A percentile compares a stretch with the other conserved stretches of the same genome.
phyloP scores from a whole-genome alignment of 805 yeast genomes.

The Metschnikowia picachoensis region DNA sequence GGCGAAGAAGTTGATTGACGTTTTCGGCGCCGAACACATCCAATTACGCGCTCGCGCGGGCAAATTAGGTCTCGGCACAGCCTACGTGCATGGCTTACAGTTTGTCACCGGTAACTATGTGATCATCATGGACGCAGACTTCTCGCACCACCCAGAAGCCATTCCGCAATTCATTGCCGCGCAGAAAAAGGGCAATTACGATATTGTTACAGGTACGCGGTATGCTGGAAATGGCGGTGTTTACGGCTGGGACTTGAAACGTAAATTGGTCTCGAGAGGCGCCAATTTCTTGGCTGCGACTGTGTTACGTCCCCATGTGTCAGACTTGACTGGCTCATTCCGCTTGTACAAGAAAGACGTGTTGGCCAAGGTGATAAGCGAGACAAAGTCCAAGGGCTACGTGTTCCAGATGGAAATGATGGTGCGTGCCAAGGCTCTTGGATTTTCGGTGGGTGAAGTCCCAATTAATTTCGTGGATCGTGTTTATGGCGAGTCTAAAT shows the following conservation, averaged over 20 bases:
- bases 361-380: constrained; percentile 60
- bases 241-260: constrained; percentile 78
- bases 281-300: constrained; percentile 76
- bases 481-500: constrained; percentile 71
- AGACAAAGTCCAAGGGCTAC: constrained; percentile 71
- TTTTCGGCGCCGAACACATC: constrained; percentile 58
- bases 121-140: constrained; percentile 81
- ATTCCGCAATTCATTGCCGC: constrained; percentile 70
- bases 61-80: constrained; percentile 76
- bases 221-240: constrained; percentile 82
- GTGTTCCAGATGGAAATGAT: constrained; percentile 89
- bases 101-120: constrained; percentile 70
- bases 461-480: constrained; percentile 78
- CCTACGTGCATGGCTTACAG: constrained; percentile 73
- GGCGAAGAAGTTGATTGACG: constrained; percentile 54
- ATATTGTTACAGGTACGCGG: constrained; percentile 59
- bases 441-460: constrained; percentile 72
- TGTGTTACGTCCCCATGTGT: constrained; percentile 65
- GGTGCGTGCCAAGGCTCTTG: constrained; percentile 74
- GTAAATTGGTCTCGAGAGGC: constrained; percentile 73
- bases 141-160: constrained; percentile 77
- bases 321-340: constrained; percentile 75
- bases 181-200: constrained; percentile 50
- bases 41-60: constrained; percentile 71
- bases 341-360: constrained; percentile 70